Evolutionary conservation across 2,329 filamentous ascomycete genomes (phyloP), one percentile per base, ranked within the genome.

Genomic region (Trematosphaeria pertusa): DNA sequence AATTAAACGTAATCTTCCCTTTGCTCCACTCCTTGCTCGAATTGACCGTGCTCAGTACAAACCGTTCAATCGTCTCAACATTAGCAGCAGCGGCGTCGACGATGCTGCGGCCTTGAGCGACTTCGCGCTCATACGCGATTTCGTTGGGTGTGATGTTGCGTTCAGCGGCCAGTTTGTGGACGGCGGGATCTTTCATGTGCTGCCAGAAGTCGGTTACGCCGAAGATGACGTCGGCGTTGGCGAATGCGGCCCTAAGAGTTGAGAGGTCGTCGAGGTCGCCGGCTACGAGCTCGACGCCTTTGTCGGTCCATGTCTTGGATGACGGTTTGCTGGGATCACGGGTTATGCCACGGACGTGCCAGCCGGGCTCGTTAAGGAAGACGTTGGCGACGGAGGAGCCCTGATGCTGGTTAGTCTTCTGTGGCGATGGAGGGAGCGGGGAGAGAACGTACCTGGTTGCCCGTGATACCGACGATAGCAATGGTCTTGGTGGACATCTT

Each of bases 41-140:
- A 1, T 72, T 73, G 9, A 78, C 59, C 1, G 75, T 78, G 14
- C 68, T 73, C 65, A 76, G 73, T 28, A 79, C 59, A 48, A 73
- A 78, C 32, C 75, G 73, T 35, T 76, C 58, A 1, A 80, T 62
- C 0, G 70, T 45, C 3, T 56, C 66, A 0, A 58, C 7, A 0
- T 57, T 72, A 6, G 62, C 52, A 1, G 69, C 64, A 0, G 74
- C 76, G 1, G 75, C 75, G 6, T 68, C 67, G 8, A 75, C 72
- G 8, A 77, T 46, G 38, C 73, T 74, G 43, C 65, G 71, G 3
- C 67, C 75, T 39, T 76, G 72, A 12, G 41, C 37, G 4, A 59
- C 50, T 58, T 79, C 76, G 12, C 54, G 30, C 45, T 54, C 65
- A 52, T 67, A 64, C 7, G 71, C 66, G 0, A 75, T 61, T 28